Percentiles rank a stretch among this genome's conserved stretches.
These are phyloP conservation scores for Penicillium occitanis DNA, from an alignment of 2,329 filamentous ascomycete genomes.

Conservation along the genomic window DNA sequence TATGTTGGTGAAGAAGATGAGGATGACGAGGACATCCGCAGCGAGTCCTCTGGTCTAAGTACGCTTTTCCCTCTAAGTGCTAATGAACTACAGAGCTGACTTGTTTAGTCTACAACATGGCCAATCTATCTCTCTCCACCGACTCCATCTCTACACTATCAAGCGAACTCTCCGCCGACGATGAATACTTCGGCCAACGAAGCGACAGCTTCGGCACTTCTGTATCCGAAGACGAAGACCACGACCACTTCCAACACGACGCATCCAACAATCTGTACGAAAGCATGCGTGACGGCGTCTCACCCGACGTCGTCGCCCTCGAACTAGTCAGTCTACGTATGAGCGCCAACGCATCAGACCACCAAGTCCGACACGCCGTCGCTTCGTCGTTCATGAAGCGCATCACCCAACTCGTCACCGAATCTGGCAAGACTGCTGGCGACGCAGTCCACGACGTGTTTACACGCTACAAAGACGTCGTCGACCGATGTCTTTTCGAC, in stretches of 20 bases:
- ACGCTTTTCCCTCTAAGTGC: slow-evolving; percentile 18
- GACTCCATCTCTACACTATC: slow-evolving; percentile 65
- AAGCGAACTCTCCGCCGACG: slow-evolving; percentile 51
- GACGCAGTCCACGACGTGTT: slow-evolving; percentile 67
- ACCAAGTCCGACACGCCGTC: slow-evolving; percentile 82
- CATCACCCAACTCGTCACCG: slow-evolving; percentile 65
- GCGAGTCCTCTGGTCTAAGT: slow-evolving; percentile 55
- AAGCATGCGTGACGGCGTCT: slow-evolving; percentile 69
- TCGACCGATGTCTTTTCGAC: slow-evolving; percentile 61
- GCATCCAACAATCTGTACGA: slow-evolving; percentile 85
- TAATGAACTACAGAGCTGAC: background rate
- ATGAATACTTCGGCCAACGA: slow-evolving; percentile 53
- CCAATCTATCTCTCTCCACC: slow-evolving; percentile 46
- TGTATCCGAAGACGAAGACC: slow-evolving; percentile 59
- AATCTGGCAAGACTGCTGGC: slow-evolving; percentile 56
- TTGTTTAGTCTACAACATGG: slow-evolving; percentile 52
- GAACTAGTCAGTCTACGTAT: slow-evolving; percentile 94
- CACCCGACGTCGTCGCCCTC: slow-evolving; percentile 82
- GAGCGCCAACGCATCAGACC: slow-evolving; percentile 83
- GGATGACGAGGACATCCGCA: slow-evolving; percentile 63
- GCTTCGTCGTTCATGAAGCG: slow-evolving; percentile 81
- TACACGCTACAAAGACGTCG: slow-evolving; percentile 61
- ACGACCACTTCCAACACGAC: slow-evolving; percentile 77
- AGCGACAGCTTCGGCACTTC: slow-evolving; percentile 72
- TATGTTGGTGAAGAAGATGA: slow-evolving; percentile 68